Percentiles rank a stretch among this genome's conserved stretches.
Evolutionary conservation across 1,139 yeast species (phyloP).

Genomic region (Suhomyces bolitotheri): DNA sequence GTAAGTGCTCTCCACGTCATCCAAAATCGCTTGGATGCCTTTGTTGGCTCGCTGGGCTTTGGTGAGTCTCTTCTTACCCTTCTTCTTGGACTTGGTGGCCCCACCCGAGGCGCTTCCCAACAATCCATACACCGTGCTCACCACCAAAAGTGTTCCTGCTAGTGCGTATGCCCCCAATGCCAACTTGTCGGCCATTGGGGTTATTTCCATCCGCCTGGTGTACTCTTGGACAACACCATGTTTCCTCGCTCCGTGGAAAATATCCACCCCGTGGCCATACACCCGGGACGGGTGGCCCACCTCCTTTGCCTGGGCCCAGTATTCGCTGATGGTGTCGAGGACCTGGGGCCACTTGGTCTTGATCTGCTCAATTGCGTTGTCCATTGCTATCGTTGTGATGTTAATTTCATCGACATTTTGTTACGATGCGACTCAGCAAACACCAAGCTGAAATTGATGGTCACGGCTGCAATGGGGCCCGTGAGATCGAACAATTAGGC

Average conservation of each 20-base stretch:
- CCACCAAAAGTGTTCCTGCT: conserved; percentile 6
- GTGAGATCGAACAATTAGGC: too few relatives aligned
- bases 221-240: conserved; percentile 10
- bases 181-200: conserved; percentile 9
- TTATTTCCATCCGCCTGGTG: conserved; percentile 6
- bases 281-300: conserved; percentile 9
- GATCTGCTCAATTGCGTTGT: conserved; percentile 8
- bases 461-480: too few relatives aligned
- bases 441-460: too few relatives aligned
- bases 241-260: conserved; percentile 5
- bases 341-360: conserved; percentile 10
- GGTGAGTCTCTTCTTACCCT: conserved; percentile 39
- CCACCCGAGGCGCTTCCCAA: conserved; percentile 2
- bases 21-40: conserved; percentile 44
- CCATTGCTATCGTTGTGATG: conserved; percentile 6
- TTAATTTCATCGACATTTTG: conserved; percentile 1
- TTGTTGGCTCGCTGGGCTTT: conserved; percentile 47
- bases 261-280: conserved; percentile 6
- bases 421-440: too few relatives aligned
- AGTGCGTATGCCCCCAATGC: conserved; percentile 9
- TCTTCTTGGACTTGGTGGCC: conserved; percentile 22
- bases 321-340: conserved; percentile 8
- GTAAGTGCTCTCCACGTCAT: conserved; percentile 42
- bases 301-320: conserved; percentile 4
- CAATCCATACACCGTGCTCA: conserved; percentile 4